These are phyloP conservation scores for Aureobasidium melanogenum DNA, from an alignment of 2,329 filamentous ascomycete genomes.

Conservation along the genomic window DNA sequence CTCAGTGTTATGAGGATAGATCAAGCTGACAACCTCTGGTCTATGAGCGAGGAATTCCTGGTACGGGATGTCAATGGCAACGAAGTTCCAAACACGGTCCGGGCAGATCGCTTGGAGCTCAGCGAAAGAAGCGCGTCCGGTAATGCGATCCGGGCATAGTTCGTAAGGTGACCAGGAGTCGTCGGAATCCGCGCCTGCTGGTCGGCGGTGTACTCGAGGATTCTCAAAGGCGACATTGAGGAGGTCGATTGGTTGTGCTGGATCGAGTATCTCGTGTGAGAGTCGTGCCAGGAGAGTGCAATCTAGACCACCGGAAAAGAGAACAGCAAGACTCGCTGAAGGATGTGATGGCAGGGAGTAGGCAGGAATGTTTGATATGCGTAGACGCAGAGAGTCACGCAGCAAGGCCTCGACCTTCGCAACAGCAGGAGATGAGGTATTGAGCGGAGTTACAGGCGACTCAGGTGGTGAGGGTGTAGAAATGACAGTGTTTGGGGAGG, in stretches of 20 bases:
- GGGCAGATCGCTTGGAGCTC: slow-evolving; percentile 66
- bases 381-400: slow-evolving; percentile 19
- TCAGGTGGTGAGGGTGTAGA: background rate
- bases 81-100: slow-evolving; percentile 67
- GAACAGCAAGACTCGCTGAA: slow-evolving; percentile 56
- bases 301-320: slow-evolving; percentile 93
- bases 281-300: slow-evolving; percentile 81
- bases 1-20: slow-evolving; percentile 90
- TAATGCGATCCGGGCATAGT: slow-evolving; percentile 80
- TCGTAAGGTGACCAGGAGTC: slow-evolving; percentile 51
- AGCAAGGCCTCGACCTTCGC: slow-evolving; percentile 16
- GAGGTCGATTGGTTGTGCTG: slow-evolving; percentile 65
- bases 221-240: slow-evolving; percentile 98
- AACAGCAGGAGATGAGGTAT: background rate
- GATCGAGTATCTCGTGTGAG: slow-evolving; percentile 64
- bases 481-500: background rate
- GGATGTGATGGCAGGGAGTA: background rate
- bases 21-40: slow-evolving; percentile 61
- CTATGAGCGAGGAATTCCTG: slow-evolving; percentile 62
- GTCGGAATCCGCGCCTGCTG: slow-evolving; percentile 19
- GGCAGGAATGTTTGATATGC: slow-evolving; percentile 55
- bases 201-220: slow-evolving; percentile 51
- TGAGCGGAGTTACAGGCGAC: background rate
- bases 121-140: slow-evolving; percentile 68
- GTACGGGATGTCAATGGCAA: slow-evolving; percentile 79